These are phyloP conservation scores for Fusarium metavorans DNA, from an alignment of 2,329 filamentous ascomycete species.

Conservation along the genomic window DNA sequence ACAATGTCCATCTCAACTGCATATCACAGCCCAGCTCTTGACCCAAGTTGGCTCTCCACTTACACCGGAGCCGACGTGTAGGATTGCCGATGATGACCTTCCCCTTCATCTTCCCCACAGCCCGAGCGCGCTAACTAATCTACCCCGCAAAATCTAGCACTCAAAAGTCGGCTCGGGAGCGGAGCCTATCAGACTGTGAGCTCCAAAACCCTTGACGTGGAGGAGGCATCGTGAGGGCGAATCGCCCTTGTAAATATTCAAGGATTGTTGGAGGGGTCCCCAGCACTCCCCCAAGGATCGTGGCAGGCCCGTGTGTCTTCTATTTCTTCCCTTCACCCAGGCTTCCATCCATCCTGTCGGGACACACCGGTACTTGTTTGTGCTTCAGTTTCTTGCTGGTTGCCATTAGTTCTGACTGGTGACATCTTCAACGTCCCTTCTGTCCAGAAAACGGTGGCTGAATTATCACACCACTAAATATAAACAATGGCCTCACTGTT, in stretches of 20 bases:
- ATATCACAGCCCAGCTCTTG: background rate
- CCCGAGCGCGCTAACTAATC: conserved; percentile 3
- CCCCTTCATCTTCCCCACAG: conserved; percentile 25
- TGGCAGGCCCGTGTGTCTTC: background rate
- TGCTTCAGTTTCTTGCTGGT: background rate
- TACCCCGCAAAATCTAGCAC: conserved; percentile 22
- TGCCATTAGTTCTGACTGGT: background rate
- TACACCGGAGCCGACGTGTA: background rate
- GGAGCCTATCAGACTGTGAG: conserved; percentile 2
- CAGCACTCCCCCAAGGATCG: background rate
- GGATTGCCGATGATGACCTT: background rate
- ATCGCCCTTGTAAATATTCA: background rate
- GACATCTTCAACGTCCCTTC: conserved; percentile 2
- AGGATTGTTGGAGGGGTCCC: background rate
- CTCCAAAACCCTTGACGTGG: background rate
- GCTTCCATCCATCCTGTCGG: conserved; percentile 1
- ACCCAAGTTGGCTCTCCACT: background rate
- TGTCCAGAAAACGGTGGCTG: conserved; percentile 22
- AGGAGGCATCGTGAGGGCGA: background rate
- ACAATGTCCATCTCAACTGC: background rate
- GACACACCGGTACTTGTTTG: background rate
- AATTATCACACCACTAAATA: conserved; percentile 8
- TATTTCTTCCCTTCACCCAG: conserved; percentile 7
- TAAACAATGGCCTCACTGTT: conserved; percentile 6
- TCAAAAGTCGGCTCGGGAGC: conserved; percentile 12